A percentile compares a stretch with the other conserved stretches of the same genome.
phyloP scores from a whole-genome alignment of 345 rosid species.

The Nasturtium officinale region DNA sequence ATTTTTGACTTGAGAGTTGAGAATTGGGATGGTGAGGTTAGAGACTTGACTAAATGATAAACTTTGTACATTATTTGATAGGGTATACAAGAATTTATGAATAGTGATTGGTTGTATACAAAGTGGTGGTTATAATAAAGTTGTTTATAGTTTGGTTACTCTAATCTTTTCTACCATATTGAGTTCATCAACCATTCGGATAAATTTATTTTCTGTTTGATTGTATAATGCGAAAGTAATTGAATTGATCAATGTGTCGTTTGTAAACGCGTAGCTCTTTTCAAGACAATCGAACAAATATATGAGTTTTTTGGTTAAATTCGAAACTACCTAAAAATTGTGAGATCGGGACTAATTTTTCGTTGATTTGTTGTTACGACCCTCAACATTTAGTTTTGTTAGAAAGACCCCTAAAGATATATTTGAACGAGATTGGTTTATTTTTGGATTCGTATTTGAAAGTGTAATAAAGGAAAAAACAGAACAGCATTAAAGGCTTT shows the following conservation, averaged over 20 bases:
- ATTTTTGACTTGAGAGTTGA: background rate
- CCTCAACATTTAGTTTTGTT: background rate
- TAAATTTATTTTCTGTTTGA: background rate
- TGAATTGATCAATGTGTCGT: background rate
- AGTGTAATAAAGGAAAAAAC: conserved; percentile 21
- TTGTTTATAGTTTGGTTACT: background rate
- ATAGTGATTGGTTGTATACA: background rate
- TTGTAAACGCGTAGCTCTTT: background rate
- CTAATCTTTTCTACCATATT: background rate
- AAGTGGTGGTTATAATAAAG: conserved; percentile 11
- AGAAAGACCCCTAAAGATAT: background rate
- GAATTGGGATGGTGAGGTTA: background rate
- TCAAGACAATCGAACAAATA: background rate
- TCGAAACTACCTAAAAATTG: background rate
- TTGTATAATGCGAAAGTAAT: background rate
- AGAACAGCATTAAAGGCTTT: conserved; percentile 38
- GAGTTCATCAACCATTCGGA: background rate
- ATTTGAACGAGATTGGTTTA: background rate
- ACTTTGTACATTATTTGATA: background rate
- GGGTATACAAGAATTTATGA: background rate
- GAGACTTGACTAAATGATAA: background rate
- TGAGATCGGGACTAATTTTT: background rate
- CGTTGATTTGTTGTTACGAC: background rate
- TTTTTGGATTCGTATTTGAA: background rate
- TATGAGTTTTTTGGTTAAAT: too few relatives aligned